phyloP scores from a whole-genome alignment of 2,329 filamentous ascomycete species.

The Davidsoniella australis region DNA sequence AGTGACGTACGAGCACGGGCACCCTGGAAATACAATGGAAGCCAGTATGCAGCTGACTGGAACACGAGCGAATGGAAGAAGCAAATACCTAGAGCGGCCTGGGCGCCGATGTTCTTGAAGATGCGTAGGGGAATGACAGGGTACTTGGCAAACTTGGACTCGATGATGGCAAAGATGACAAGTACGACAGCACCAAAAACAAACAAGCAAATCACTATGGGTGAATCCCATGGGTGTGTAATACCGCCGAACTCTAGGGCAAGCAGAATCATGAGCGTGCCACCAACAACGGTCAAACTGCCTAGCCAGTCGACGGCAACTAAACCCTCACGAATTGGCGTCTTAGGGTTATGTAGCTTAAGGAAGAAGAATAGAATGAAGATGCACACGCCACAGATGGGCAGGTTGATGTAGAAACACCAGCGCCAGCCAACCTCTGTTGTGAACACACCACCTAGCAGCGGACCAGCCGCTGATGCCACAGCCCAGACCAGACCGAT shows the following conservation, averaged over 20 bases:
- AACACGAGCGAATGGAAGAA: conserved; percentile 64
- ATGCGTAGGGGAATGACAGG: conserved; percentile 62
- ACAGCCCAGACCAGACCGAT: conserved; percentile 45
- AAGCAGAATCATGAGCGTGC: conserved; percentile 71
- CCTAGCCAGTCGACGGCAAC: conserved; percentile 44
- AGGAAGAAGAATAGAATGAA: conserved; percentile 41
- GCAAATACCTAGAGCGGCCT: conserved; percentile 46
- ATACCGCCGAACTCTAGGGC: conserved; percentile 75
- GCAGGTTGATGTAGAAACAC: conserved; percentile 52
- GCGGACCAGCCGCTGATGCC: conserved; percentile 46
- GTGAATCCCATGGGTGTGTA: conserved; percentile 55
- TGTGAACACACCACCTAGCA: conserved; percentile 53
- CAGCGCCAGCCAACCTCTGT: conserved; percentile 48
- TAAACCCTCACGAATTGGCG: conserved; percentile 43
- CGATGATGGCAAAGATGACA: conserved; percentile 51
- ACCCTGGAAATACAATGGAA: conserved; percentile 73
- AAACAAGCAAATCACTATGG: conserved; percentile 60
- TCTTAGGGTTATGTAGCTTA: conserved; percentile 50
- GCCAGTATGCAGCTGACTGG: conserved; percentile 61
- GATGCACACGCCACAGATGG: conserved; percentile 29
- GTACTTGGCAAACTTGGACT: conserved; percentile 56
- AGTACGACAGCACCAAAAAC: conserved; percentile 52
- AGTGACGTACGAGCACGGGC: conserved; percentile 52
- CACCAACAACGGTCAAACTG: conserved; percentile 47
- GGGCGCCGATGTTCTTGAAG: conserved; percentile 48